Evolutionary conservation across 495 filamentous ascomycete species (phyloP).

Genomic region (Jackrogersella multiformis): DNA sequence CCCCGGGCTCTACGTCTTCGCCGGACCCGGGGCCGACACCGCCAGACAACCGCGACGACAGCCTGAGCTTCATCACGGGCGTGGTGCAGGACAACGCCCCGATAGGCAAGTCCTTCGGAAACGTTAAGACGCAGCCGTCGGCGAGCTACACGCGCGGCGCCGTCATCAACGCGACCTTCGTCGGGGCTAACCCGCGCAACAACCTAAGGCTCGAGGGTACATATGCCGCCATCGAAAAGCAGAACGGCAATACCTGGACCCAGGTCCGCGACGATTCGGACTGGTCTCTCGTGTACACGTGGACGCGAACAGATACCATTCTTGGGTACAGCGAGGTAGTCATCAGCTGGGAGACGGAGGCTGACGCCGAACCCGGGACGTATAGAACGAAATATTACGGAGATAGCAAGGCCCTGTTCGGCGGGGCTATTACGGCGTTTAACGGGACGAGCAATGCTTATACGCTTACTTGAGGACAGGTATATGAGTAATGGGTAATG

Average conservation of each 20-base stretch:
- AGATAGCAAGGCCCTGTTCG: slow-evolving; percentile 72
- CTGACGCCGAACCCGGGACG: slow-evolving; percentile 63
- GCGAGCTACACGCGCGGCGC: slow-evolving; percentile 68
- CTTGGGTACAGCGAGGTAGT: slow-evolving; percentile 82
- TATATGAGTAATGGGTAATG: not conserved
- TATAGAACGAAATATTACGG: slow-evolving; percentile 90
- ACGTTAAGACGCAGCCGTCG: slow-evolving; percentile 65
- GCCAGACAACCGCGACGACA: slow-evolving; percentile 78
- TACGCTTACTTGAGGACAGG: slow-evolving; percentile 44
- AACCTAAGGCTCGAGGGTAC: slow-evolving; percentile 83
- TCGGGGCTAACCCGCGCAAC: slow-evolving; percentile 91
- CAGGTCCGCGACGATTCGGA: slow-evolving; percentile 76
- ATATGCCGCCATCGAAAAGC: slow-evolving; percentile 78
- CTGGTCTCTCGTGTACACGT: slow-evolving; percentile 82
- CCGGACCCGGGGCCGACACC: slow-evolving; percentile 71
- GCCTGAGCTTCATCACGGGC: slow-evolving; percentile 79
- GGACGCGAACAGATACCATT: slow-evolving; percentile 76
- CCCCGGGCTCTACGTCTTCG: slow-evolving; percentile 54
- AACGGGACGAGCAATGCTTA: slow-evolving; percentile 75
- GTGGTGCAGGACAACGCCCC: slow-evolving; percentile 80
- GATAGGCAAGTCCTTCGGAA: slow-evolving; percentile 74
- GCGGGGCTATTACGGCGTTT: slow-evolving; percentile 75
- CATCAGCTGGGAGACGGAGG: slow-evolving; percentile 80
- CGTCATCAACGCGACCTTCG: slow-evolving; percentile 74
- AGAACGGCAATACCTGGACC: slow-evolving; percentile 68